A percentile compares a stretch with the other conserved stretches of the same genome.
Evolutionary conservation across 495 filamentous ascomycete species (phyloP).

Genomic region (Alectoria sarmentosa): DNA sequence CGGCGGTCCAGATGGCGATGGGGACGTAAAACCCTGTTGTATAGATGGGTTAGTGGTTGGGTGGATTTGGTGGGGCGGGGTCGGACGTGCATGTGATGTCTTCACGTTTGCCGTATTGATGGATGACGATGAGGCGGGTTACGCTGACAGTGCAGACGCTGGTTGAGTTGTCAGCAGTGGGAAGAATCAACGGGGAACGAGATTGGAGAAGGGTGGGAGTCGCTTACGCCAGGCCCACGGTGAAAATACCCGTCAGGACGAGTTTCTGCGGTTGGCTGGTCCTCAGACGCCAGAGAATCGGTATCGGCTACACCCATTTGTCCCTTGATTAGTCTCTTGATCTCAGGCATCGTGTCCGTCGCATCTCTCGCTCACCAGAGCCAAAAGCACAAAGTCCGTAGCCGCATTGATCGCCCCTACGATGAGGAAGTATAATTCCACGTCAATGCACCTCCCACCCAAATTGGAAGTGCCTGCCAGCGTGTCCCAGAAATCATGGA

Average conservation of each 20-base stretch:
- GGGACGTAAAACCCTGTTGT: conserved; percentile 21
- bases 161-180: not conserved
- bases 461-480: conserved; percentile 5
- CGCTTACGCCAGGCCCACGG: conserved; percentile 13
- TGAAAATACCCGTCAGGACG: conserved; percentile 17
- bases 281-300: conserved; percentile 21
- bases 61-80: not conserved
- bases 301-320: conserved; percentile 14
- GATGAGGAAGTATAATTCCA: conserved; percentile 14
- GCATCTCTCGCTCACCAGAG: not conserved
- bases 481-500: conserved; percentile 21
- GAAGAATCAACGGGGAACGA: not conserved
- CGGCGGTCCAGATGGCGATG: conserved; percentile 27
- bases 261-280: conserved; percentile 19
- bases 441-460: conserved; percentile 17
- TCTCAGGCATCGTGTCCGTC: not conserved
- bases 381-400: conserved; percentile 20
- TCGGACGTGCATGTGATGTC: not conserved
- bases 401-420: conserved; percentile 17
- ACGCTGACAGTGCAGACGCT: conserved; percentile 23
- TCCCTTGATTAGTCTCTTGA: not conserved
- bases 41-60: not conserved
- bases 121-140: conserved; percentile 13
- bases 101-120: conserved; percentile 11
- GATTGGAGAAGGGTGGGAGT: not conserved